Base-by-base conservation (phyloP, 768 basidiomycete genomes). In the Kwoniella sp. region DNA sequence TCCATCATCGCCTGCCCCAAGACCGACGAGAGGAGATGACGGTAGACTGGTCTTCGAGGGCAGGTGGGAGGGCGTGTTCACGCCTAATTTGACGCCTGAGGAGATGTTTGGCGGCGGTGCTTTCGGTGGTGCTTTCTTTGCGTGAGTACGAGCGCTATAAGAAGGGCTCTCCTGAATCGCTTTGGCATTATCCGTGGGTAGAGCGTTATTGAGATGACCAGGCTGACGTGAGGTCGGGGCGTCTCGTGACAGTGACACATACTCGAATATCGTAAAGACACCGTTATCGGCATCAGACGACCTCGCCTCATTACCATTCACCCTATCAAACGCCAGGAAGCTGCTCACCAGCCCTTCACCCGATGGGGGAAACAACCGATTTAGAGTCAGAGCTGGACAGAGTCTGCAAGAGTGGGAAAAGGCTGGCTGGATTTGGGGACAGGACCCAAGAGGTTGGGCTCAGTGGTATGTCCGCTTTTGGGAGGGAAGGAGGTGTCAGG, bases 381-480 rank as follows among this genome's bases (percentile, higher is more conserved):
- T 71, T 60, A 56, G 49, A 50, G 69, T 73, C 0, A 48, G 68
- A 9, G 79, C 79, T 0, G 79, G 79, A 9, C 77, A 78, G 53
- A 68, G 64, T 4, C 60, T 80, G 4, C 65, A 70, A 53, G 79
- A 80, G 48, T 80, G 79, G 79, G 79, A 80, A 56, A 80, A 80
- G 57, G 69, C 72, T 13, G 77, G 79, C 0, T 80, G 79, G 79
- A 78, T 80, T 13, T 78, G 77, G 77, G 24, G 37, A 13, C 77
- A 70, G 3, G 79, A 80, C 74, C 79, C 79, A 1, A 21, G 79
- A 26, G 79, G 79, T 19, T 80, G 79, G 79, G 77, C 77, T 17
- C 71, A 80, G 62, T 80, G 79, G 79, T 80, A 80, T 68, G 50
- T 64, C 19, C 58, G 77, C 5, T 80, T 80, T 50, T 80, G 73